Conservation (phyloP, 169 alveolate genomes). For the Besnoitia besnoiti region DNA sequence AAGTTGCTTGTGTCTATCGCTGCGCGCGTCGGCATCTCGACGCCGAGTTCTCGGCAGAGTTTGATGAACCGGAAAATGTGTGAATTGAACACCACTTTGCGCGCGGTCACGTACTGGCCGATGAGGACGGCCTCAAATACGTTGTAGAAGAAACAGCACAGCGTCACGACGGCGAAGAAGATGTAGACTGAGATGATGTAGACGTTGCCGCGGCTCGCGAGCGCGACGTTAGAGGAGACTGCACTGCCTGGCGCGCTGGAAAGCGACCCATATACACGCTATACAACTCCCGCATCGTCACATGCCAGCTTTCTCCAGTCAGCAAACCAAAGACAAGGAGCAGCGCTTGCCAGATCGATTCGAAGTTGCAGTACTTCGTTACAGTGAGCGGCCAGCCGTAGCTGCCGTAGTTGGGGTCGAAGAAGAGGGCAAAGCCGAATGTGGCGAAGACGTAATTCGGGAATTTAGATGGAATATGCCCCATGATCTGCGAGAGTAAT, state of each 20-base stretch:
- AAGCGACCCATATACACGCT: slow-evolving; percentile 33
- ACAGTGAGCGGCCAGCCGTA: neutral
- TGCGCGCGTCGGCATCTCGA: slow-evolving; percentile 62
- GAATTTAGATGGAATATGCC: neutral
- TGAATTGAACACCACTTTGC: slow-evolving; percentile 26
- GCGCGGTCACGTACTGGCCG: slow-evolving; percentile 46
- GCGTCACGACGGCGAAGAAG: slow-evolving; percentile 20
- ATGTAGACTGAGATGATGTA: slow-evolving; percentile 50
- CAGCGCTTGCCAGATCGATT: slow-evolving; percentile 38
- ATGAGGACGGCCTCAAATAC: slow-evolving; percentile 65
- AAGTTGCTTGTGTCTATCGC: slow-evolving; percentile 25
- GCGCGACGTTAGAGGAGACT: neutral
- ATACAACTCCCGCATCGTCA: slow-evolving; percentile 46
- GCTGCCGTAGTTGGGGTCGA: slow-evolving; percentile 58
- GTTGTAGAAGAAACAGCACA: slow-evolving; percentile 51
- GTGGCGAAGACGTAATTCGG: slow-evolving; percentile 36
- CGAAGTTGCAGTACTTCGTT: slow-evolving; percentile 57
- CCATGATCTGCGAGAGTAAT: neutral
- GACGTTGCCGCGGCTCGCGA: slow-evolving; percentile 9
- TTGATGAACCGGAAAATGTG: slow-evolving; percentile 50
- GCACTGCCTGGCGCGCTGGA: neutral
- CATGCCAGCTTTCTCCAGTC: slow-evolving; percentile 65
- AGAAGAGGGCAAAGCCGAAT: slow-evolving; percentile 45
- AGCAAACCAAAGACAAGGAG: slow-evolving; percentile 50
- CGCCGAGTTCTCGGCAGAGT: slow-evolving; percentile 58